A percentile compares a stretch with the other conserved stretches of the same genome.
These are phyloP conservation scores for Rhodosporidiobolus sp. DNA, from an alignment of 768 basidiomycete species.

Conservation along the genomic window DNA sequence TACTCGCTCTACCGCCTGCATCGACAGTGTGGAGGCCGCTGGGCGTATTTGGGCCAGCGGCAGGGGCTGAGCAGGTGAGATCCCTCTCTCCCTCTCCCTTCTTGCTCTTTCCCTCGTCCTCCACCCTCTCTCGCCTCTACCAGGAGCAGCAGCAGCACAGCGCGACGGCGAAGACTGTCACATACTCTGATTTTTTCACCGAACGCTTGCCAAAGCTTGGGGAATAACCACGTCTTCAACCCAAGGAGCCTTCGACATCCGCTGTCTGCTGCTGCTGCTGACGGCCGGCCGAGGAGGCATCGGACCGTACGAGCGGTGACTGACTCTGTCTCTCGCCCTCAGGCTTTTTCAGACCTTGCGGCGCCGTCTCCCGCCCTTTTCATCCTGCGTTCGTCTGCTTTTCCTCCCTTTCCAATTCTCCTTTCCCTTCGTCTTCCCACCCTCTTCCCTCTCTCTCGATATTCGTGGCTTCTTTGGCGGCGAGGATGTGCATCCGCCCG, in stretches of 20 bases:
- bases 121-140: too few relatives aligned
- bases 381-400: neutral
- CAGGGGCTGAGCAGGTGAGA: neutral
- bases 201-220: neutral
- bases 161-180: neutral
- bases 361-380: neutral
- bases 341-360: neutral
- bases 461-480: neutral
- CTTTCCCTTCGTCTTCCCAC: too few relatives aligned
- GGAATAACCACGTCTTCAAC: neutral
- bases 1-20: neutral
- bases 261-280: neutral
- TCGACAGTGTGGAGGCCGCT: neutral
- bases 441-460: neutral
- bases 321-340: neutral
- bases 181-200: slow-evolving; percentile 6
- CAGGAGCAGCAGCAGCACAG: neutral
- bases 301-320: neutral
- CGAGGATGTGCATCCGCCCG: slow-evolving; percentile 3
- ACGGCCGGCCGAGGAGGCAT: neutral
- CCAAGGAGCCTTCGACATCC: neutral
- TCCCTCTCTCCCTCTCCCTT: neutral
- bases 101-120: neutral
- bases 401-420: too few relatives aligned
- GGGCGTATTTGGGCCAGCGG: neutral